A percentile compares a stretch with the other conserved stretches of the same genome.
These are phyloP conservation scores for Pyrenula massariospora DNA, from an alignment of 495 filamentous ascomycete genomes.

Conservation along the genomic window DNA sequence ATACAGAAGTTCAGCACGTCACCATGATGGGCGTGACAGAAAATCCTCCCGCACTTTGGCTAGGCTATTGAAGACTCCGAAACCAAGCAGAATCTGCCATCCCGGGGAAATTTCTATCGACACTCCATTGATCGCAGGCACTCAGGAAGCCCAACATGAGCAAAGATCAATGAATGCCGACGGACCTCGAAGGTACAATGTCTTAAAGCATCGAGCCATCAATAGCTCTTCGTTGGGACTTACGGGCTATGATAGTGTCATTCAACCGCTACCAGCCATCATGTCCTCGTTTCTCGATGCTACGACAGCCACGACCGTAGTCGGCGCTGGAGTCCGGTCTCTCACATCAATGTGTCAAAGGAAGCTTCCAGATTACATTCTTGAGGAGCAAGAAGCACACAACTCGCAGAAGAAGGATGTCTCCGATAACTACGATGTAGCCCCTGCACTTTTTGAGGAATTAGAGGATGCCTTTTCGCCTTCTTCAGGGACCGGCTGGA, in stretches of 20 bases:
- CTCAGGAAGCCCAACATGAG: neutral
- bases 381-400: conserved; percentile 42
- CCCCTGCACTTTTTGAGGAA: conserved; percentile 49
- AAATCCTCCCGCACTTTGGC: neutral
- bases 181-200: neutral
- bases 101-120: neutral
- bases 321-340: conserved; percentile 34
- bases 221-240: neutral
- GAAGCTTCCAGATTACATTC: conserved; percentile 52
- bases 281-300: neutral
- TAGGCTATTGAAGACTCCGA: neutral
- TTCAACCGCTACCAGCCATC: neutral
- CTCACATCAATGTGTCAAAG: conserved; percentile 55
- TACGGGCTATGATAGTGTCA: neutral
- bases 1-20: neutral
- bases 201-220: neutral
- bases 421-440: conserved; percentile 11
- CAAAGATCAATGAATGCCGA: neutral
- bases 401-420: conserved; percentile 6
- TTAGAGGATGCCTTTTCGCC: conserved; percentile 47
- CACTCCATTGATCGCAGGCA: neutral
- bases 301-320: neutral
- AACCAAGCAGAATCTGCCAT: neutral
- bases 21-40: neutral
- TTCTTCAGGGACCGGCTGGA: conserved; percentile 43